Evolutionary conservation across 352 stramenopile species (phyloP).

Genomic region (Hyaloperonospora brassicae): DNA sequence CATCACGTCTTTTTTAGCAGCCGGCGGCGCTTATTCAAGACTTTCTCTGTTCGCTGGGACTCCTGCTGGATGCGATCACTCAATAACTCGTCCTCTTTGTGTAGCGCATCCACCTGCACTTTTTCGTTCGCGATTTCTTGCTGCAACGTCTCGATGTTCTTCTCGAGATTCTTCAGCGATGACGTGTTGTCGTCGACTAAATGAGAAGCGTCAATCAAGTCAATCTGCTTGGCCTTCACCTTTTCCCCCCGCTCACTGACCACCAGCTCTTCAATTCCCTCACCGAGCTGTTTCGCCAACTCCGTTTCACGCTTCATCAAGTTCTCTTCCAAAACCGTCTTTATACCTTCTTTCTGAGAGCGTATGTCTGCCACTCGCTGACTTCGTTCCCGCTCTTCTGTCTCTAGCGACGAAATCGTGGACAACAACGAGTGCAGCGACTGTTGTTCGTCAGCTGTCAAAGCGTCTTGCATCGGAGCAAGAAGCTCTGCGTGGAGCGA

Average conservation of each 20-base stretch:
- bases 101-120: constrained; percentile 37
- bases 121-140: constrained; percentile 46
- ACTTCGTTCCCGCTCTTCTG: constrained; percentile 81
- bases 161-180: constrained; percentile 55
- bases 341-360: constrained; percentile 79
- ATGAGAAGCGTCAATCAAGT: constrained; percentile 78
- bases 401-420: constrained; percentile 70
- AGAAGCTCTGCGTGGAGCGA: constrained; percentile 52
- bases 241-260: constrained; percentile 58
- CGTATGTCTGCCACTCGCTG: constrained; percentile 84
- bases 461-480: constrained; percentile 67
- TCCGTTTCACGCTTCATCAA: constrained; percentile 82
- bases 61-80: constrained; percentile 84
- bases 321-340: constrained; percentile 90
- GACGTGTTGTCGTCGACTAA: constrained; percentile 58
- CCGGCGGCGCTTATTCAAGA: constrained; percentile 68
- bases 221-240: constrained; percentile 84
- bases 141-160: constrained; percentile 45
- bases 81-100: constrained; percentile 48
- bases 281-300: constrained; percentile 44
- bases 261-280: constrained; percentile 52
- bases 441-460: constrained; percentile 47
- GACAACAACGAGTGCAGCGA: constrained; percentile 51
- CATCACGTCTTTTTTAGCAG: constrained; percentile 87
- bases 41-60: constrained; percentile 70